phyloP scores from a whole-genome alignment of 768 basidiomycete species.

The Lyophyllum decastes region DNA sequence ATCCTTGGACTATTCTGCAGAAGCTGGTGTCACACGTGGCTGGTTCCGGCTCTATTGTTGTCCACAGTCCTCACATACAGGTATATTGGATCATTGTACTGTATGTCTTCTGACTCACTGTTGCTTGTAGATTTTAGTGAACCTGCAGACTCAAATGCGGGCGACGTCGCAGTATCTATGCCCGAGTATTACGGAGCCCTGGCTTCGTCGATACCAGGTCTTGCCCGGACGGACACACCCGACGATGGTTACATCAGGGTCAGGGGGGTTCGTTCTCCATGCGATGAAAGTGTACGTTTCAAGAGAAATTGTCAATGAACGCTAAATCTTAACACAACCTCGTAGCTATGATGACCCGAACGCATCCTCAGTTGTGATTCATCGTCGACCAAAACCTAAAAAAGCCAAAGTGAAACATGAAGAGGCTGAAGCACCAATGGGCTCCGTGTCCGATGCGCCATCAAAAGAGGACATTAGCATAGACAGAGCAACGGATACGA shows the following conservation, averaged over 20 bases:
- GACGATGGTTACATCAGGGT: conserved; percentile 86
- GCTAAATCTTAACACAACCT: conserved; percentile 1
- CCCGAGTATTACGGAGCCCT: conserved; percentile 81
- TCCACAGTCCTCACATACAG: conserved; percentile 82
- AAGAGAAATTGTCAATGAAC: background rate
- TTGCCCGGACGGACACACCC: conserved; percentile 98
- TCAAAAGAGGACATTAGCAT: conserved; percentile 3
- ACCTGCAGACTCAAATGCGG: conserved; percentile 73
- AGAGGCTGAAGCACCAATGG: background rate
- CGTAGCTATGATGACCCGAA: conserved; percentile 65
- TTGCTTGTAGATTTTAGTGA: conserved; percentile 62
- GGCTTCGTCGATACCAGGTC: conserved; percentile 89
- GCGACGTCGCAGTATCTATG: conserved; percentile 67
- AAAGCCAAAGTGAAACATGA: conserved; percentile 25
- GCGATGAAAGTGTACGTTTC: conserved; percentile 77
- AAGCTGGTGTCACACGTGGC: conserved; percentile 73
- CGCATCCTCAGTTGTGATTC: conserved; percentile 53
- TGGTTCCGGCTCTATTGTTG: conserved; percentile 85
- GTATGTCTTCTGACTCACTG: background rate
- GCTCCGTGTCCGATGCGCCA: background rate
- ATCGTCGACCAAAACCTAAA: conserved; percentile 45
- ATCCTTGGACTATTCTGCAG: conserved; percentile 79
- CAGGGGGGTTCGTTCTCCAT: conserved; percentile 86
- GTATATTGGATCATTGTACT: conserved; percentile 34
- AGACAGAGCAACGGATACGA: conserved; percentile 11